Percentiles rank a stretch among this genome's conserved stretches.
Evolutionary conservation across 805 yeast species (phyloP).

Genomic region (Teunomyces tritomae): DNA sequence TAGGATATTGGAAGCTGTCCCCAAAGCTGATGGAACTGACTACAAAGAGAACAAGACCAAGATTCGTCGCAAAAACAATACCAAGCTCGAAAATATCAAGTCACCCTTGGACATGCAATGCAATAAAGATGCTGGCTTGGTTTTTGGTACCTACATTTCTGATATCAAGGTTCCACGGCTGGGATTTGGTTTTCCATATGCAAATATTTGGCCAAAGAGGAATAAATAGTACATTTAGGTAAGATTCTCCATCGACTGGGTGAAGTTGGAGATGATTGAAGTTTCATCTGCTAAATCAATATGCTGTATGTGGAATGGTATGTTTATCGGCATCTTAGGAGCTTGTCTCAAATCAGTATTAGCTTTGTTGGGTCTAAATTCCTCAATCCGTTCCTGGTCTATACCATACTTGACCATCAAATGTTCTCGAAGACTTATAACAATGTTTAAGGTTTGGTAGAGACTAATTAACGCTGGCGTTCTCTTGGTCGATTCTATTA

Average conservation of each 20-base stretch:
- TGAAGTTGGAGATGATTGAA: background rate
- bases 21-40: background rate
- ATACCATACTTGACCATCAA: slow-evolving; percentile 21
- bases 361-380: slow-evolving; percentile 25
- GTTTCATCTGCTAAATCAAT: slow-evolving; percentile 1
- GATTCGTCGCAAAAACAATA: background rate
- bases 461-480: slow-evolving; percentile 5
- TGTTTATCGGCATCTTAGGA: slow-evolving; percentile 15
- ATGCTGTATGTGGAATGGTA: background rate
- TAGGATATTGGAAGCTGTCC: background rate
- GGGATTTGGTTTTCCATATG: slow-evolving; percentile 4
- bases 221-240: background rate
- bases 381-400: slow-evolving; percentile 20
- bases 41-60: background rate
- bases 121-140: background rate
- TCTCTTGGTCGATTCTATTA: slow-evolving; percentile 21
- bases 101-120: background rate
- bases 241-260: slow-evolving; percentile 1
- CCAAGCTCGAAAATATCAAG: background rate
- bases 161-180: slow-evolving; percentile 1
- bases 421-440: slow-evolving; percentile 16
- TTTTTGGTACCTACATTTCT: slow-evolving; percentile 1
- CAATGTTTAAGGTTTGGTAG: slow-evolving; percentile 15
- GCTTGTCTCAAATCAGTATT: slow-evolving; percentile 33
- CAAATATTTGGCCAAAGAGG: background rate